Evolutionary conservation across 257 asterid species (phyloP).

Genomic region (Solanum medicagineum): DNA sequence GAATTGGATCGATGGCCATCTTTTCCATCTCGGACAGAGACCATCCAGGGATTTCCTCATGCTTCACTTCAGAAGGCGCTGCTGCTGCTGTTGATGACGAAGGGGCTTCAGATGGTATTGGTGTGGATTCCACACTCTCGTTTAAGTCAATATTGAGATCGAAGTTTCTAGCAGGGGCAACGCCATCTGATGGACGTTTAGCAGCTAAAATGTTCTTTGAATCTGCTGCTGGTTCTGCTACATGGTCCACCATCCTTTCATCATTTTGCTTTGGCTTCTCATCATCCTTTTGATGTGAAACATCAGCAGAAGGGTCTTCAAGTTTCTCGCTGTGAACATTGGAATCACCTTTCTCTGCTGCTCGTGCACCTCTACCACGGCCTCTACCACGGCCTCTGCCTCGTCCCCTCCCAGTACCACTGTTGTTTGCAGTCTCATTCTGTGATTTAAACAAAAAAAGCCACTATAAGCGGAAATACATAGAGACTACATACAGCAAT

Average conservation of each 20-base stretch:
- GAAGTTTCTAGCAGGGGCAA: constrained; percentile 25
- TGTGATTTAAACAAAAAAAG: constrained; percentile 11
- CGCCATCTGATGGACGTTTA: constrained; percentile 12
- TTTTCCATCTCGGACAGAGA: constrained; percentile 42
- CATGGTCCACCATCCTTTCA: constrained; percentile 13
- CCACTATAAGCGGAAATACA: background rate
- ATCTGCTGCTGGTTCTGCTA: constrained; percentile 11
- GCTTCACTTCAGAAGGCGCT: constrained; percentile 15
- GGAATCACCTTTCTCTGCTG: constrained; percentile 21
- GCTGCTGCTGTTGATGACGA: constrained; percentile 12
- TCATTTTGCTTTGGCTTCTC: constrained; percentile 15
- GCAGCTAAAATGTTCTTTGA: constrained; percentile 2
- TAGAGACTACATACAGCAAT: background rate
- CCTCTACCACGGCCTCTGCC: constrained; percentile 65
- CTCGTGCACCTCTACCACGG: constrained; percentile 38
- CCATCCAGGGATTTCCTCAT: constrained; percentile 51
- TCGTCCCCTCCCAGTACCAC: constrained; percentile 44
- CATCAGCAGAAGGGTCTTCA: constrained; percentile 22
- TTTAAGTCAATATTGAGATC: constrained; percentile 57
- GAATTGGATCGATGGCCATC: constrained; percentile 43
- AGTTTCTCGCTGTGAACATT: constrained; percentile 11
- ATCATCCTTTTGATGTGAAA: constrained; percentile 13
- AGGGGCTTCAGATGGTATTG: constrained; percentile 14
- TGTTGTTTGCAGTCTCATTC: constrained; percentile 30
- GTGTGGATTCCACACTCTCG: constrained; percentile 29